Evolutionary conservation across 2,329 filamentous ascomycete genomes (phyloP), one percentile per base, ranked within the genome.

Genomic region (Colletotrichum sp.): DNA sequence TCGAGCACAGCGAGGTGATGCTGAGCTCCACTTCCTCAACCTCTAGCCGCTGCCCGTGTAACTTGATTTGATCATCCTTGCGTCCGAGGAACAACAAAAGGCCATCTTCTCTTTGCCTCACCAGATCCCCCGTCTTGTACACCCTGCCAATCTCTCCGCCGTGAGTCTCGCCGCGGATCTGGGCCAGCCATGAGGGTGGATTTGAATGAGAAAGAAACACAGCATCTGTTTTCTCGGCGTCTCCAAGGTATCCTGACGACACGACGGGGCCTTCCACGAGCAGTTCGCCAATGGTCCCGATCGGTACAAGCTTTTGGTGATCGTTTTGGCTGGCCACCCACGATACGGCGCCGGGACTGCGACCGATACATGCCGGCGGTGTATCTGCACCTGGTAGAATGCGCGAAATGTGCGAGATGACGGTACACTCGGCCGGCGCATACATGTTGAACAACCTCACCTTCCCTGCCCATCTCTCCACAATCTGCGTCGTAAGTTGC

Each of bases 321-420:
- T 82, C 70, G 0, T 71, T 48, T 0, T 77, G 74, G 28, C 80
- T 67, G 0, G 81, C 79, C 12, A 83, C 70, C 81, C 81, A 82
- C 25, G 25, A 39, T 13, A 25, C 10, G 32, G 25, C 55, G 6
- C 55, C 36, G 18, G 36, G 18, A 34, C 22, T 15, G 27, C 18
- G 28, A 8, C 70, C 62, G 25, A 72, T 48, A 34, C 61, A 36
- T 43, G 58, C 65, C n/a, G 27, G 25, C 13, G 43, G 64, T 16
- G 43, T 16, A 39, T 25, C 28, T 27, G 62, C 0, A 0, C 1
- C 30, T 1, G 6, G 55, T 56, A 39, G 8, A 52, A 25, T 36
- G 36, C 66, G 43, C 65, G 55, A 55, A 62, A 62, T 27, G 36
- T 39, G 36, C 36, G 36, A 18, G 36, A 32, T 27, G 36, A 64